These are phyloP conservation scores for Linum lewisii DNA, from an alignment of 345 rosid species.

Conservation along the genomic window DNA sequence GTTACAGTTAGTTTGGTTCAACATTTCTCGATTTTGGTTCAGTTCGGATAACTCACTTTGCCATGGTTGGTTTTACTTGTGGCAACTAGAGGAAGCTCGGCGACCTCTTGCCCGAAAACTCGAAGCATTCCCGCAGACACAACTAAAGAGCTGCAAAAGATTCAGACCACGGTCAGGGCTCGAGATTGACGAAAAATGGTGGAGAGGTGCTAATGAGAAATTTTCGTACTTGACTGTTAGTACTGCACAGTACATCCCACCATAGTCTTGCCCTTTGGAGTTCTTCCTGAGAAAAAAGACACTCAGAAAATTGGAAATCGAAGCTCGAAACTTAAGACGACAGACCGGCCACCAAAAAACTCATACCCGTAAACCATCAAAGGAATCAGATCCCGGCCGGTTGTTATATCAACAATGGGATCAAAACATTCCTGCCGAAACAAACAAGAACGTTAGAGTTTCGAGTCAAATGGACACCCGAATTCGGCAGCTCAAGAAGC, in stretches of 20 bases:
- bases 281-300: constrained; percentile 33
- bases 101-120: constrained; percentile 72
- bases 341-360: too few species aligned
- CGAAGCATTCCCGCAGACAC: constrained; percentile 75
- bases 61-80: constrained; percentile 60
- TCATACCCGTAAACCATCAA: constrained; percentile 83
- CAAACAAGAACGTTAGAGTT: constrained; percentile 1
- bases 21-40: not conserved
- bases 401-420: constrained; percentile 46
- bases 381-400: constrained; percentile 67
- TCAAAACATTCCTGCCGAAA: constrained; percentile 60
- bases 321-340: not conserved
- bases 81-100: constrained; percentile 91
- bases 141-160: constrained; percentile 51
- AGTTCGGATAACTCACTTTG: constrained; percentile 31
- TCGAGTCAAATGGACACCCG: constrained; percentile 9
- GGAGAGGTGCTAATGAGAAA: not conserved
- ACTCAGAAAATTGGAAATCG: not conserved
- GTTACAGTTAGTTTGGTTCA: not conserved
- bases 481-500: not conserved
- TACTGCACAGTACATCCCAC: constrained; percentile 81
- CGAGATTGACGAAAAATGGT: constrained; percentile 5
- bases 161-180: not conserved
- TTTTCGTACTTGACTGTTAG: constrained; percentile 81
- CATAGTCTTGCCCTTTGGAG: constrained; percentile 55